Evolutionary conservation across 2,329 filamentous ascomycete genomes (phyloP).

Genomic region (Pseudogymnoascus pannorum): DNA sequence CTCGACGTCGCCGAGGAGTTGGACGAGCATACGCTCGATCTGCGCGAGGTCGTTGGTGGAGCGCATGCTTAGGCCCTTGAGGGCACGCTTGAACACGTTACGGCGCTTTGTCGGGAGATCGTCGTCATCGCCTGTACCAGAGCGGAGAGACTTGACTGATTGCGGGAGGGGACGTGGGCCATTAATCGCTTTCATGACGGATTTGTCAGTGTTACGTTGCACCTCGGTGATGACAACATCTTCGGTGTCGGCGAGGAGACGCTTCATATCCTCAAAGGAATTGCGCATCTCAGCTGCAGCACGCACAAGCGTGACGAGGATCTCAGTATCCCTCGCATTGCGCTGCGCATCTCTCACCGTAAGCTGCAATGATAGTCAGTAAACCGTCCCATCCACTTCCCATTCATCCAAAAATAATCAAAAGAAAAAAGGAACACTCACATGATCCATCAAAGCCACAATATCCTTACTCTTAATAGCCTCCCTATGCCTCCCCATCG

Average conservation of each 20-base stretch:
- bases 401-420: neutral
- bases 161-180: constrained; percentile 79
- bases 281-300: constrained; percentile 95
- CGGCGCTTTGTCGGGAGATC: constrained; percentile 69
- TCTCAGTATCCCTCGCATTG: constrained; percentile 93
- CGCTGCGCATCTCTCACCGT: constrained; percentile 95
- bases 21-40: constrained; percentile 87
- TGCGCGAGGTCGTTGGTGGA: constrained; percentile 80
- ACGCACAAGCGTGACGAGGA: constrained; percentile 86
- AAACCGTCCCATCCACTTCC: neutral
- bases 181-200: constrained; percentile 71
- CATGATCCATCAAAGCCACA: constrained; percentile 93
- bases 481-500: constrained; percentile 81
- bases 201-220: constrained; percentile 81
- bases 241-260: constrained; percentile 82
- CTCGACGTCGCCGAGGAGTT: constrained; percentile 87
- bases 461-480: constrained; percentile 95
- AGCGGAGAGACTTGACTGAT: constrained; percentile 36
- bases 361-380: constrained; percentile 41
- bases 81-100: constrained; percentile 88
- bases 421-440: constrained; percentile 35
- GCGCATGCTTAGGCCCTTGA: constrained; percentile 83
- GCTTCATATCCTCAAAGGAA: constrained; percentile 92
- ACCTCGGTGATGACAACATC: constrained; percentile 79
- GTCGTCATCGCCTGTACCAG: constrained; percentile 49